Base-by-base conservation (phyloP, 1,284 basidiomycete species). In the Ceratobasidium sp. region DNA sequence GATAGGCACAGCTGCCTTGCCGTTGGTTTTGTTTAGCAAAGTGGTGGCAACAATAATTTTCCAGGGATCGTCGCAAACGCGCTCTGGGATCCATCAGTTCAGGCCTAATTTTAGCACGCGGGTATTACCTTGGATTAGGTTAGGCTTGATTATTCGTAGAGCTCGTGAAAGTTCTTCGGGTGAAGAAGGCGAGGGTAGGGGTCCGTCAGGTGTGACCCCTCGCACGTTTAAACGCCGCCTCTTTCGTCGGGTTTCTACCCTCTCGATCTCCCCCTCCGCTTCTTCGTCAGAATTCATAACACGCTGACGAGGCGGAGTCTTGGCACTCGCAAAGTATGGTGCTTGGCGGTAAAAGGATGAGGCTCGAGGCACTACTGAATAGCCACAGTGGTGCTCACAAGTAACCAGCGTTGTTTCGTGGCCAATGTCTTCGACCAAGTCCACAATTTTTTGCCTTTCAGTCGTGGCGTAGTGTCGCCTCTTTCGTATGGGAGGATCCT, bases 21-120 rank as follows among this genome's bases (percentile, higher is more conserved):
- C 84, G 0, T 80, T 74, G 0, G 85, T 85, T 75, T 84, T 84
- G 73, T 86, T 86, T 9, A 86, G 78, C 4, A 86, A 77, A 27
- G 80, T 84, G 16, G 82, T 81, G 0, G 82, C 83, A 13, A 86
- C 76, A 13, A 86, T 75, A 7, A 86, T 73, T 71, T 82, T 85
- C 83, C 84, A 86, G 13, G 83, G 82, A 72, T 84, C 80, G 44
- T 80, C 71, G 0, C 81, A 78, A 11, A 86, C 76, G 29, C 74
- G 70, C 72, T 85, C 84, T 85, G 71, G 14, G 42, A 62, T 19
- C 6, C 33, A 7, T 46, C 36, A 49, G 9, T 14, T 23, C n/a
- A n/a, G 47, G n/a, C 7, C 11, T 21, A 3, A 23, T 8, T 11
- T 29, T 67, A 13, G 19, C 21, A 49, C 27, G 16, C n/a, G 19